Evolutionary conservation across 1,139 yeast species (phyloP), one percentile per base, ranked within the genome.

Genomic region (Yamadazyma diddensiae): DNA sequence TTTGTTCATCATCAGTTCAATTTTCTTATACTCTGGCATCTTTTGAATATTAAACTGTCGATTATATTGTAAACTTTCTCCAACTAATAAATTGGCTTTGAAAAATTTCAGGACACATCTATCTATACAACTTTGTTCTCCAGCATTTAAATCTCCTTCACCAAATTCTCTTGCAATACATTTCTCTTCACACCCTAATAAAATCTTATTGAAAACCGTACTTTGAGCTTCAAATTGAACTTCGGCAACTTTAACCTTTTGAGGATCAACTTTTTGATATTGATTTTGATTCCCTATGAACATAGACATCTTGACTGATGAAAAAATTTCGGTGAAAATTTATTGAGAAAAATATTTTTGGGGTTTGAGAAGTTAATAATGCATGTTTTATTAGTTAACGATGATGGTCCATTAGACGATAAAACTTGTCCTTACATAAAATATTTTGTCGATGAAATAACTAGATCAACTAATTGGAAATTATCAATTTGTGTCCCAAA

Each of bases 341-440:
- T 17, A 12, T 26, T 22, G 25, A 22, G 25, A 22, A 22, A 6
- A 18, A n/a, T 24, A 21, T 6, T 9, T 18, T 15, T n/a, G 15
- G 7, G n/a, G 12, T 6, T 18, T 6, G 6, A 18, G 9, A 18
- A 9, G 9, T 9, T 6, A 9, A 16, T 26, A 29, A 69, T 69
- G 75, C 74, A 68, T 43, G 55, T 69, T 18, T 58, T 69, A 30
- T 57, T 90, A 33, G 88, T 96, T 15, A 92, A 92, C 59, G 98
- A 92, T 57, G 98, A 92, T 53, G 98, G 98, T 17, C 97, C 97
- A 1, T 80, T 94, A 46, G 79, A 83, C 47, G 84, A 79, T 43
- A 59, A 68, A 30, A 68, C 79, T n/a, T 86, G 96, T 31, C 97
- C 97, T 1, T 92, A 90, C 57, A 72, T 92, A 43, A 82, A 85